phyloP scores from a whole-genome alignment of 2,329 filamentous ascomycete genomes.

The Cryphonectria japonica region DNA sequence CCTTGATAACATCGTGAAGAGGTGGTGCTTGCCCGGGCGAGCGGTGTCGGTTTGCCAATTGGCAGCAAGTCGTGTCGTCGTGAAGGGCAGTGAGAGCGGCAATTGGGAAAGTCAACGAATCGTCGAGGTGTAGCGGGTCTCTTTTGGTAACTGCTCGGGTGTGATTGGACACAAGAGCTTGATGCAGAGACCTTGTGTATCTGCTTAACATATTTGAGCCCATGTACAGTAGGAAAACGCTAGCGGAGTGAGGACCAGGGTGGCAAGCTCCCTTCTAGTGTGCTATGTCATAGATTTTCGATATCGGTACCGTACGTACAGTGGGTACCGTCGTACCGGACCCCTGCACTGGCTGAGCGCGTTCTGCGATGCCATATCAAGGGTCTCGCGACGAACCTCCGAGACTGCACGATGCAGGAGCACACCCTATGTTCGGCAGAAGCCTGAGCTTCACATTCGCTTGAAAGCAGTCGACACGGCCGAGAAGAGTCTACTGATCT shows the following conservation, averaged over 20 bases:
- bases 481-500: neutral
- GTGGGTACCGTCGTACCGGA: neutral
- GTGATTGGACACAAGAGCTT: conserved; percentile 28
- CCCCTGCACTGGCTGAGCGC: neutral
- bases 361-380: neutral
- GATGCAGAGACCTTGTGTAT: conserved; percentile 12
- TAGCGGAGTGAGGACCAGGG: conserved; percentile 16
- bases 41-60: conserved; percentile 39
- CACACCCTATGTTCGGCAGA: neutral
- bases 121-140: conserved; percentile 9
- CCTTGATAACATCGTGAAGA: conserved; percentile 47
- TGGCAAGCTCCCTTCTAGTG: conserved; percentile 8
- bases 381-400: neutral
- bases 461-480: neutral
- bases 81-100: conserved; percentile 28
- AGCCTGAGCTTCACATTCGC: neutral
- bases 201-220: conserved; percentile 11
- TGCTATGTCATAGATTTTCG: conserved; percentile 14
- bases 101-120: conserved; percentile 26
- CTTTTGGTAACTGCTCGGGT: conserved; percentile 30
- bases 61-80: conserved; percentile 31
- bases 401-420: conserved; percentile 25
- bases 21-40: conserved; percentile 42
- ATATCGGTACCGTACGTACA: neutral
- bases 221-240: neutral